Evolutionary conservation across 1,284 basidiomycete genomes (phyloP).

Genomic region (Ustilago bromivora): DNA sequence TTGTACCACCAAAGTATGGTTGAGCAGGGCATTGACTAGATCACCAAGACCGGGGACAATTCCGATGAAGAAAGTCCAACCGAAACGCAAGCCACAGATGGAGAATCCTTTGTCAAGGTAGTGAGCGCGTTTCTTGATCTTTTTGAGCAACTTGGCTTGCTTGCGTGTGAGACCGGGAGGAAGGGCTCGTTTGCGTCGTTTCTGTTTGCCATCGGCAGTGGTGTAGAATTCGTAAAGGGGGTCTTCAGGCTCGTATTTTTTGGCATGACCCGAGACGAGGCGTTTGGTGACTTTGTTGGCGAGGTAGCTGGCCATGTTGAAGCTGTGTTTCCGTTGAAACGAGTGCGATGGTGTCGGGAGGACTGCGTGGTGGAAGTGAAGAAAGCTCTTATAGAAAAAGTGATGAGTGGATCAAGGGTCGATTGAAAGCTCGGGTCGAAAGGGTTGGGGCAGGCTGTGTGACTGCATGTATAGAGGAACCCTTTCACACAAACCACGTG

Average conservation of each 20-base stretch:
- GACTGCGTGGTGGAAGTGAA: background rate
- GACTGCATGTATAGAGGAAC: background rate
- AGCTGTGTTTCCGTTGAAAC: background rate
- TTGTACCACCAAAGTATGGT: constrained; percentile 82
- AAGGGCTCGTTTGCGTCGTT: constrained; percentile 77
- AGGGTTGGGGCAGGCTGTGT: background rate
- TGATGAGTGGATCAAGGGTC: background rate
- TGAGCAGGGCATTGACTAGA: constrained; percentile 76
- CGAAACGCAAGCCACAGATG: constrained; percentile 85
- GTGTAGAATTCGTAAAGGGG: constrained; percentile 83
- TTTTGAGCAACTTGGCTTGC: constrained; percentile 77
- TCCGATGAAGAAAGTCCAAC: constrained; percentile 77
- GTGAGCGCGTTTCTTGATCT: constrained; percentile 78
- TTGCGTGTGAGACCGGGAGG: constrained; percentile 83
- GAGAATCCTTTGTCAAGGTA: constrained; percentile 90
- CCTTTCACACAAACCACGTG: background rate
- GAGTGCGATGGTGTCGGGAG: background rate
- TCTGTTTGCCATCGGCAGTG: constrained; percentile 77
- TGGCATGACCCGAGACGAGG: constrained; percentile 50
- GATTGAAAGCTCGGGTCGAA: background rate
- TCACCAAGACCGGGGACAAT: constrained; percentile 82
- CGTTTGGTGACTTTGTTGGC: constrained; percentile 55
- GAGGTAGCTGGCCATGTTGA: constrained; percentile 51
- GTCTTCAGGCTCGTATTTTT: constrained; percentile 72
- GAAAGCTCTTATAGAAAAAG: background rate